phyloP scores from a whole-genome alignment of 495 filamentous ascomycete species.

The Aspergillus saccharolyticus region DNA sequence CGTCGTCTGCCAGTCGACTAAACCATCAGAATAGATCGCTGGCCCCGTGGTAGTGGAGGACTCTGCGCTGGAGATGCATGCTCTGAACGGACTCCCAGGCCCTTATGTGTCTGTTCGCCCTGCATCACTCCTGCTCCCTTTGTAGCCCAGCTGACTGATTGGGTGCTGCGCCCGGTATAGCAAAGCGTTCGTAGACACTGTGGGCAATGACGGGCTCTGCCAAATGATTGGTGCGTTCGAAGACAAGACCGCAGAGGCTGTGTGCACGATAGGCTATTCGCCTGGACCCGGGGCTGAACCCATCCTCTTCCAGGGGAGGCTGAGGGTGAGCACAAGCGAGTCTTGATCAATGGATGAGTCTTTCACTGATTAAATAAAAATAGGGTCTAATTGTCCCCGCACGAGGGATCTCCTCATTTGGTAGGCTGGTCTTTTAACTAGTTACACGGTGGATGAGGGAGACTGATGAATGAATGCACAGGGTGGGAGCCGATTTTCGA shows the following conservation, averaged over 20 bases:
- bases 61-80: conserved; percentile 81
- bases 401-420: neutral
- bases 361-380: neutral
- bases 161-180: conserved; percentile 35
- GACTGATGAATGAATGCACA: no score
- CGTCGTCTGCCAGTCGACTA: neutral
- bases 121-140: neutral
- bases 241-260: conserved; percentile 80
- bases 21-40: conserved; percentile 43
- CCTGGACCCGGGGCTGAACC: conserved; percentile 70
- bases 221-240: conserved; percentile 73
- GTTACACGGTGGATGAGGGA: no score
- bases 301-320: conserved; percentile 78
- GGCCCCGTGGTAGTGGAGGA: conserved; percentile 94
- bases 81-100: conserved; percentile 73
- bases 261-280: conserved; percentile 86
- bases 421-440: neutral
- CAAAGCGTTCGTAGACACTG: conserved; percentile 77
- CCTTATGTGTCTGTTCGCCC: conserved; percentile 71
- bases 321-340: conserved; percentile 50
- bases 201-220: conserved; percentile 75
- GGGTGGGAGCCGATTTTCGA: conserved; percentile 93
- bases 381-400: neutral
- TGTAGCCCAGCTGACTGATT: no score
- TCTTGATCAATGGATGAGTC: neutral